Evolutionary conservation across 768 basidiomycete genomes (phyloP).

Genomic region (Holtermanniella nyarrowii): DNA sequence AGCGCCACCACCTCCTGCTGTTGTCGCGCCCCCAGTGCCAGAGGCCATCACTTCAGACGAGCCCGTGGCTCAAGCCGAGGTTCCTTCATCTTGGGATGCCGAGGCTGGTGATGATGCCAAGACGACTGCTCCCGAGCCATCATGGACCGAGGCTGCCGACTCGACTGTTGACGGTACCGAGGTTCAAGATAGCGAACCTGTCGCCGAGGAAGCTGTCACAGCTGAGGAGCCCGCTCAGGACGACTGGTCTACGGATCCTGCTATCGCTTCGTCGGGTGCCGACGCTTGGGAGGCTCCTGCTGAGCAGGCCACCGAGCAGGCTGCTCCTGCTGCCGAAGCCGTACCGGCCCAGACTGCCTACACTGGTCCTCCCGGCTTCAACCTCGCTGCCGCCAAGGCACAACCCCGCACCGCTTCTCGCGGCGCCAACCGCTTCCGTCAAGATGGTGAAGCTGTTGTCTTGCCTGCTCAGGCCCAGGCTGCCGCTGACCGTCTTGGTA

Average conservation of each 20-base stretch:
- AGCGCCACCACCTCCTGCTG: conserved; percentile 5
- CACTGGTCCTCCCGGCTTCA: conserved; percentile 41
- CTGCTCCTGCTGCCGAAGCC: conserved; percentile 24
- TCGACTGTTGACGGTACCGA: conserved; percentile 7
- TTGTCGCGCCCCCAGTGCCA: conserved; percentile 10
- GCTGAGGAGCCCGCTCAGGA: conserved; percentile 11
- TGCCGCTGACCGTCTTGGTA: conserved; percentile 32
- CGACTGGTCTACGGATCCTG: conserved; percentile 24
- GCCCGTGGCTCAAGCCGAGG: conserved; percentile 18
- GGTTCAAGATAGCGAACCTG: conserved; percentile 8
- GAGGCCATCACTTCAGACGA: conserved; percentile 22
- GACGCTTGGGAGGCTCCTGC: conserved; percentile 25
- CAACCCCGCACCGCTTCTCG: conserved; percentile 36
- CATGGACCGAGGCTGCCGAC: conserved; percentile 2
- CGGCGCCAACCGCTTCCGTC: conserved; percentile 30
- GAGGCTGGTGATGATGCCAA: background rate
- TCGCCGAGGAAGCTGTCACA: conserved; percentile 4
- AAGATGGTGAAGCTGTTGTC: conserved; percentile 40
- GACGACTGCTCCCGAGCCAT: background rate
- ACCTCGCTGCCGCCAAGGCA: conserved; percentile 17
- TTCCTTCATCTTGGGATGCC: conserved; percentile 1
- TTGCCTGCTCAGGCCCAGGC: conserved; percentile 27
- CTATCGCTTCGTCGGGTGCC: conserved; percentile 28
- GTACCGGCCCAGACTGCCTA: conserved; percentile 23
- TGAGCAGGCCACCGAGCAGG: conserved; percentile 11